Base-by-base conservation (phyloP, 2,329 filamentous ascomycete genomes). In the Aureobasidium sp. region DNA sequence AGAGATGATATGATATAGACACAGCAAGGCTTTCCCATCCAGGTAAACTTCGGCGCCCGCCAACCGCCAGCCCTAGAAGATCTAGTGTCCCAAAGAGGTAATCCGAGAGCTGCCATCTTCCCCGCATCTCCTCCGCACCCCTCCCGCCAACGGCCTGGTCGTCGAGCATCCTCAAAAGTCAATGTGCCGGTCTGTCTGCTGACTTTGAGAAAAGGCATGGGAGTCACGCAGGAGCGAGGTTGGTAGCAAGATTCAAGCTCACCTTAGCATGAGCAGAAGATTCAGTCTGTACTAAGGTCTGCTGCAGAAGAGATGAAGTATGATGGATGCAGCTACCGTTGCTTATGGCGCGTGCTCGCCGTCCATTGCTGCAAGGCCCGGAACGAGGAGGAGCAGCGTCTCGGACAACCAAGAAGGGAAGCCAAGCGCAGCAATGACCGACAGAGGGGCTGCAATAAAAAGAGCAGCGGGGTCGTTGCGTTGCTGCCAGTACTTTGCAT, bases 371-470 rank as follows among this genome's bases (percentile, higher is more conserved):
- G 50, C 50, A 42, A 29, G 22, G 19, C 29, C 40, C 39, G 53
- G 39, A 57, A 44, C 37, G 39, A 44, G 27, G 39, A 45, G 39
- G 53, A 57, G n/a, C 50, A 19, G 37, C 50, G 50, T 57, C 39
- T 57, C 53, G 53, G 53, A 57, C 33, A 40, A 35, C 40, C 53
- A 42, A 57, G 40, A 57, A 57, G 53, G 53, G 53, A 44, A 57
- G 27, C 40, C 39, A 45, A 57, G 39, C 15, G 40, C 15, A 42
- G 19, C 17, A 31, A 24, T 31, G 52, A 37, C 52, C 29, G 39
- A 56, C n/a, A 11, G 29, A 57, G 53, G 52, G 29, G 53, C 53
- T 45, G 40, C n/a, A 35, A 31, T 57, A 57, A 45, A 57, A 56
- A 45, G 40, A 22, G 29, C 37, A 45, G 37, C 53, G 53, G 40